These are phyloP conservation scores for Pythium plurisporium DNA, from an alignment of 352 stramenopile genomes.

Conservation along the genomic window DNA sequence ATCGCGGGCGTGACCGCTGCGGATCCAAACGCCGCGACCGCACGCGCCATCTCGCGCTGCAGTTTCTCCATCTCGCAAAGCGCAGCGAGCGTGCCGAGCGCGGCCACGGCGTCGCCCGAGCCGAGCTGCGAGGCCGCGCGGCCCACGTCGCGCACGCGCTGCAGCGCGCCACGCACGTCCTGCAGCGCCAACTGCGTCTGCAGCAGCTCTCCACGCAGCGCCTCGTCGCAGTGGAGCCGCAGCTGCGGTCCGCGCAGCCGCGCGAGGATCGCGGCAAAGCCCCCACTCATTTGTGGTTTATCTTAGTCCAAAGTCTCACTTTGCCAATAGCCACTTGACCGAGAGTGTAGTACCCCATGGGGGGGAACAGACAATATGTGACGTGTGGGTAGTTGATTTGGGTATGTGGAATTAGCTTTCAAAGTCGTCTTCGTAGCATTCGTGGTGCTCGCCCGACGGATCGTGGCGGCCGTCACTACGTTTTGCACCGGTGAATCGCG, in stretches of 20 bases:
- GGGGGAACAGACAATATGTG: not conserved
- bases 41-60: constrained; percentile 8
- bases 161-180: constrained; percentile 7
- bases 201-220: constrained; percentile 11
- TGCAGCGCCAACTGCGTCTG: constrained; percentile 14
- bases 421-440: constrained; percentile 81
- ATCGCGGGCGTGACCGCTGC: not conserved
- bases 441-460: constrained; percentile 27
- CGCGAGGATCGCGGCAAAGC: constrained; percentile 23
- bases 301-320: not conserved
- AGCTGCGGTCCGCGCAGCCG: constrained; percentile 15
- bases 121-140: constrained; percentile 2
- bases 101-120: not conserved
- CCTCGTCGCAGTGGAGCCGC: constrained; percentile 18
- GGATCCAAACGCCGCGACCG: constrained; percentile 1
- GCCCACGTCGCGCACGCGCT: constrained; percentile 16
- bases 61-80: not conserved
- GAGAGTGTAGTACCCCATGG: not conserved
- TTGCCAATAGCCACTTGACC: too few relatives aligned
- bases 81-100: too few relatives aligned
- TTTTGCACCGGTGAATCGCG: too few relatives aligned
- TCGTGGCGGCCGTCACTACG: not conserved
- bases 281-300: constrained; percentile 3
- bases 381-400: constrained; percentile 5
- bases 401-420: constrained; percentile 51